Evolutionary conservation across 192 early-diverging fungal genomes (phyloP).

Genomic region (Coemansia furcata): DNA sequence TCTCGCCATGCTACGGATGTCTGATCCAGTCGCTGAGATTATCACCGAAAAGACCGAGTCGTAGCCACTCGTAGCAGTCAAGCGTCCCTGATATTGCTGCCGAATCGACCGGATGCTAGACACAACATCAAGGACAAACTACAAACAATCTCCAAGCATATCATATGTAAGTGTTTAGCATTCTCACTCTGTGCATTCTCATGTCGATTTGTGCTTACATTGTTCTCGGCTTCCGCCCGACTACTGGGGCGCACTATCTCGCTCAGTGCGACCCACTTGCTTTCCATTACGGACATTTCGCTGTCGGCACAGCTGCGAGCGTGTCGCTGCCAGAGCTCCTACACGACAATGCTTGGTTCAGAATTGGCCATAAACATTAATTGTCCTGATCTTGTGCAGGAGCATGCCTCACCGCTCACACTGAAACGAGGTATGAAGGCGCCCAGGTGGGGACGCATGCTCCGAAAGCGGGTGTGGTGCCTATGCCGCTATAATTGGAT

Average conservation of each 20-base stretch:
- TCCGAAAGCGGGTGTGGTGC: neutral
- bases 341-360: slow-evolving; percentile 2
- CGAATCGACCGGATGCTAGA: slow-evolving; percentile 46
- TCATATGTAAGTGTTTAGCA: neutral
- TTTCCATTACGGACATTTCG: slow-evolving; percentile 48
- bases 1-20: neutral
- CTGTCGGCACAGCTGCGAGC: slow-evolving; percentile 14
- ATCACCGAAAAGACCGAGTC: slow-evolving; percentile 13
- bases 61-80: neutral
- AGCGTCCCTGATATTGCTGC: slow-evolving; percentile 24
- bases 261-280: slow-evolving; percentile 16
- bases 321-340: slow-evolving; percentile 54
- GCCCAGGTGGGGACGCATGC: neutral
- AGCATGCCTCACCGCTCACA: neutral
- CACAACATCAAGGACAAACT: slow-evolving; percentile 39
- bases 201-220: slow-evolving; percentile 18
- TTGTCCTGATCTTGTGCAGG: slow-evolving; percentile 3
- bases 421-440: neutral
- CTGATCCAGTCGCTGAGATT: slow-evolving; percentile 8
- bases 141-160: slow-evolving; percentile 1
- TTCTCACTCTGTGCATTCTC: neutral
- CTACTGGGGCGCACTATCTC: slow-evolving; percentile 10
- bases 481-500: slow-evolving; percentile 1
- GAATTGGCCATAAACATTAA: neutral
- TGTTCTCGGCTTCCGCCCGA: slow-evolving; percentile 35